Percentiles rank a stretch among this genome's conserved stretches.
phyloP scores from a whole-genome alignment of 2,329 filamentous ascomycete genomes.

The Mycosphaerelloides madeirae region DNA sequence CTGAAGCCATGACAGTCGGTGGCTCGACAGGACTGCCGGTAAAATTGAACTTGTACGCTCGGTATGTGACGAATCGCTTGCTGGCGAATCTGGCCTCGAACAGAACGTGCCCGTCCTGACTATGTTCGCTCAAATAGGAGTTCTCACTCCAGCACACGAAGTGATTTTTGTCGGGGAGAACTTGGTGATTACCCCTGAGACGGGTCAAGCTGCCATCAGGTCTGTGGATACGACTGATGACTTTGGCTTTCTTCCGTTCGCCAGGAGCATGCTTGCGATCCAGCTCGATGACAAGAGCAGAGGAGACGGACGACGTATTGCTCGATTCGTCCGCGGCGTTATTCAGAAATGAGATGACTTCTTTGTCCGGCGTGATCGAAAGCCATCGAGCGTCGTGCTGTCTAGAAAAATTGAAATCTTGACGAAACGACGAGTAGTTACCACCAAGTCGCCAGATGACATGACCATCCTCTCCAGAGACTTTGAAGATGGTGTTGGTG shows the following conservation, averaged over 20 bases:
- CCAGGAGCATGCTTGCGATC: conserved; percentile 1
- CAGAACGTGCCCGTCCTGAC: not conserved
- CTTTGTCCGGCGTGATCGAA: not conserved
- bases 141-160: conserved; percentile 14
- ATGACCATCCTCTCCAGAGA: conserved; percentile 31
- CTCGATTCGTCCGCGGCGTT: conserved; percentile 8
- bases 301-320: conserved; percentile 5
- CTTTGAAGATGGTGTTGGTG: conserved; percentile 35
- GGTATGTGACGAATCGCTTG: conserved; percentile 34
- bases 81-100: conserved; percentile 33
- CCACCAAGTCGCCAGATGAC: conserved; percentile 38
- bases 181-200: conserved; percentile 33
- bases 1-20: conserved; percentile 30
- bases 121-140: conserved; percentile 9
- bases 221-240: conserved; percentile 26
- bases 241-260: not conserved
- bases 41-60: conserved; percentile 37
- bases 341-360: conserved; percentile 12
- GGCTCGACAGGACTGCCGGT: conserved; percentile 22
- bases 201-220: conserved; percentile 31
- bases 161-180: conserved; percentile 32
- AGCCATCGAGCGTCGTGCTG: conserved; percentile 15
- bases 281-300: conserved; percentile 7
- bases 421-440: conserved; percentile 11
- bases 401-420: conserved; percentile 11